phyloP scores from a whole-genome alignment of 2,329 filamentous ascomycete genomes.

The Trichophyton schoenleinii region DNA sequence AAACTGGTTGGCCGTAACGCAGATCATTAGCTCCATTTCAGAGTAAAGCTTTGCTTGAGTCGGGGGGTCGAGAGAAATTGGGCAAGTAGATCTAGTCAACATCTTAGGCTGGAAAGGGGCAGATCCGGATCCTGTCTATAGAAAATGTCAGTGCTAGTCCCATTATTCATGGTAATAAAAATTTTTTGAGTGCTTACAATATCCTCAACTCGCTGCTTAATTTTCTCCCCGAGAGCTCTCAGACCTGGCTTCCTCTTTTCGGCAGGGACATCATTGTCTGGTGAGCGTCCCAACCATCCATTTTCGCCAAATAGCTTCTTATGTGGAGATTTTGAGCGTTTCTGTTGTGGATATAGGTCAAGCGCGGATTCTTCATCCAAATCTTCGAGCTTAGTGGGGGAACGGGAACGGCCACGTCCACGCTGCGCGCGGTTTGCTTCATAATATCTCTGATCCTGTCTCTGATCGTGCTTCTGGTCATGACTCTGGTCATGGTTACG shows the following conservation, averaged over 20 bases:
- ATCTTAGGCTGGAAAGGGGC: constrained; percentile 14
- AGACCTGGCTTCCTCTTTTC: constrained; percentile 21
- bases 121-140: constrained; percentile 2
- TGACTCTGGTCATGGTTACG: constrained; percentile 3
- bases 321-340: constrained; percentile 23
- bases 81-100: constrained; percentile 17
- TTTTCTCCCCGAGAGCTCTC: constrained; percentile 26
- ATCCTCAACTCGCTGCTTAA: constrained; percentile 28
- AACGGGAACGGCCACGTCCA: constrained; percentile 9
- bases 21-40: constrained; percentile 36
- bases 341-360: constrained; percentile 8
- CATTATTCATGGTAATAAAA: neutral
- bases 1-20: constrained; percentile 33
- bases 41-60: constrained; percentile 34
- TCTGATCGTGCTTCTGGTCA: too few species aligned
- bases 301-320: constrained; percentile 34
- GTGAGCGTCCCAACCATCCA: constrained; percentile 28
- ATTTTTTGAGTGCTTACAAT: constrained; percentile 20
- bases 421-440: constrained; percentile 7
- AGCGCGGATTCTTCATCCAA: constrained; percentile 17
- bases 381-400: constrained; percentile 18
- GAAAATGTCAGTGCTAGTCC: neutral
- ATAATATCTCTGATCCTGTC: neutral
- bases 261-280: constrained; percentile 20
- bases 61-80: constrained; percentile 30